Percentiles rank a stretch among this genome's conserved stretches.
Evolutionary conservation across 2,329 filamentous ascomycete genomes (phyloP).

Genomic region (Scedosporium boydii): DNA sequence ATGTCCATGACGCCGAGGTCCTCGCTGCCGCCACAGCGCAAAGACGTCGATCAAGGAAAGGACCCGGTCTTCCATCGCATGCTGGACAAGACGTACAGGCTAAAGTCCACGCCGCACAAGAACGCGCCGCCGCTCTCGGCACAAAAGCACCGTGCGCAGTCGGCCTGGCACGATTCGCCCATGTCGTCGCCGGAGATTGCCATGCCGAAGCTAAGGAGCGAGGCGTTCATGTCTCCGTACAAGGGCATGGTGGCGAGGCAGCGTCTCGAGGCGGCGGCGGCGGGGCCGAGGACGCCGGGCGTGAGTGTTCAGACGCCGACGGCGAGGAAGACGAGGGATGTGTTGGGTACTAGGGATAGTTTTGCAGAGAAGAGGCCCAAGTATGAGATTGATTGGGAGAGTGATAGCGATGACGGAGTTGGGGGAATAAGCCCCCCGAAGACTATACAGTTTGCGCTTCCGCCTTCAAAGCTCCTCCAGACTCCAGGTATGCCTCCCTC

Average conservation of each 20-base stretch:
- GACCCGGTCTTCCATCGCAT: constrained; percentile 83
- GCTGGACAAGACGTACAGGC: constrained; percentile 90
- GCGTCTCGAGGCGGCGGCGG: constrained; percentile 31
- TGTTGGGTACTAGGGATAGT: constrained; percentile 27
- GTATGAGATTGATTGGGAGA: constrained; percentile 64
- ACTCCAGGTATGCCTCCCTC: constrained; percentile 54
- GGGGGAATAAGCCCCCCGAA: constrained; percentile 83
- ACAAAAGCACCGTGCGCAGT: constrained; percentile 20
- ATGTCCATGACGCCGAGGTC: constrained; percentile 55
- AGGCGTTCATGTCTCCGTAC: constrained; percentile 73
- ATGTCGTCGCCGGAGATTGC: constrained; percentile 69
- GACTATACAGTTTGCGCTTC: constrained; percentile 78
- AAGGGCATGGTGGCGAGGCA: constrained; percentile 32
- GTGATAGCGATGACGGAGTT: constrained; percentile 59
- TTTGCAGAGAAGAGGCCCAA: constrained; percentile 18
- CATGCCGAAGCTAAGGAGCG: constrained; percentile 72
- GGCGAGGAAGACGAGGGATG: constrained; percentile 38
- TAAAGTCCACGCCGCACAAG: constrained; percentile 77
- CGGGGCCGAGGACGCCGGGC: constrained; percentile 62
- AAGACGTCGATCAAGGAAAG: constrained; percentile 26
- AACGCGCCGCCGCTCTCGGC: constrained; percentile 27
- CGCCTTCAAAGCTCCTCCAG: constrained; percentile 66
- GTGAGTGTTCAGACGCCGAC: constrained; percentile 77
- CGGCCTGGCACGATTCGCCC: constrained; percentile 46
- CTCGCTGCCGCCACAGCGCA: constrained; percentile 24